phyloP scores from a whole-genome alignment of 1,284 basidiomycete species.

The Cutaneotrichosporon sp. region DNA sequence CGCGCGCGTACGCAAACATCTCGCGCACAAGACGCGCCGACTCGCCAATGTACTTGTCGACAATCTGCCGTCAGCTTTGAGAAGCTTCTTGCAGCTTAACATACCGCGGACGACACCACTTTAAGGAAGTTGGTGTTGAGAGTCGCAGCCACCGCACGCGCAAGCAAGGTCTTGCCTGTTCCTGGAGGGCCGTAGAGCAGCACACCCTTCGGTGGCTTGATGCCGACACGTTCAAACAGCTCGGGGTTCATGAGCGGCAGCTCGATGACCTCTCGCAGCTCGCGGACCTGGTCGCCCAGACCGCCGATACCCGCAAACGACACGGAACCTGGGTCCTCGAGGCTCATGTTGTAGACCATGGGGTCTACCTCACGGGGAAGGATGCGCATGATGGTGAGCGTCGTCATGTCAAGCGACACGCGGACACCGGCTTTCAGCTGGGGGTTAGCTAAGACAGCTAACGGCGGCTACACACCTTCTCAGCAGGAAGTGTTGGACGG shows the following conservation, averaged over 20 bases:
- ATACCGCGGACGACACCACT: constrained; percentile 86
- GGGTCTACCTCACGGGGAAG: constrained; percentile 97
- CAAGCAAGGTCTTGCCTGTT: constrained; percentile 91
- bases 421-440: constrained; percentile 85
- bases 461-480: constrained; percentile 54
- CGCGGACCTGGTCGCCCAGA: constrained; percentile 90
- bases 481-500: constrained; percentile 82
- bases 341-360: constrained; percentile 98
- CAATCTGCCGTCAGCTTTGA: constrained; percentile 55
- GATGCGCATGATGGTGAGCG: constrained; percentile 97
- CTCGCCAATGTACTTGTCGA: constrained; percentile 99
- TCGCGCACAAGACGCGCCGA: constrained; percentile 89
- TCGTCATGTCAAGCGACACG: constrained; percentile 99
- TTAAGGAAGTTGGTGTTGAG: constrained; percentile 96
- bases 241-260: constrained; percentile 93
- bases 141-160: constrained; percentile 92
- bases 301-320: constrained; percentile 97
- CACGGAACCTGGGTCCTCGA: constrained; percentile 93
- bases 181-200: constrained; percentile 96
- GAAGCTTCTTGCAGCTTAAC: constrained; percentile 10
- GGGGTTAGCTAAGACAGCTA: not conserved
- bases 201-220: constrained; percentile 94
- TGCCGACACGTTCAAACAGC: constrained; percentile 88
- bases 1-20: constrained; percentile 97
- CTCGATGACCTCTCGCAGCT: constrained; percentile 95